These are phyloP conservation scores for Neurospora sp. DNA, from an alignment of 495 filamentous ascomycete species.

Conservation along the genomic window DNA sequence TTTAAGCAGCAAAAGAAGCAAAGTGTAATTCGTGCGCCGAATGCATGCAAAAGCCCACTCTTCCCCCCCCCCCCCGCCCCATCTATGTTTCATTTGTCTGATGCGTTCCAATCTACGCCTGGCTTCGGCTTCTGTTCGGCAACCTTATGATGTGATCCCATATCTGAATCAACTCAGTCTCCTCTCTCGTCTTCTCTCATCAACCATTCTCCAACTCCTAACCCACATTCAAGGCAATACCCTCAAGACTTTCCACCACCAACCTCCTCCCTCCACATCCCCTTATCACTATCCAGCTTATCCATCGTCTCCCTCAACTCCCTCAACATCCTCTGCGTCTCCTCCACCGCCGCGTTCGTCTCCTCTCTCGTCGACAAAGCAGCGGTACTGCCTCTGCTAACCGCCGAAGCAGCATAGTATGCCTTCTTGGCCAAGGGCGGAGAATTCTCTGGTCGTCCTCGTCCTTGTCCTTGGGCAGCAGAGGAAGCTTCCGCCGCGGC, in stretches of 20 bases:
- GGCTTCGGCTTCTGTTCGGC: not conserved
- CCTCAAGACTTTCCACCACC: not conserved
- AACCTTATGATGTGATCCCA: not conserved
- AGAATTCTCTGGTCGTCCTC: not conserved
- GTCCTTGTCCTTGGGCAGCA: not conserved
- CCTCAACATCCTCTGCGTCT: constrained; percentile 19
- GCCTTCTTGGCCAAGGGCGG: constrained; percentile 4
- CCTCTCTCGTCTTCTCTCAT: not conserved
- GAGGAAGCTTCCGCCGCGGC: not conserved
- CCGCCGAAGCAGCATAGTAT: not conserved
- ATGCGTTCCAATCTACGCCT: not conserved
- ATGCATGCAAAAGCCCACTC: not conserved
- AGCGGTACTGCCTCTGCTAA: not conserved
- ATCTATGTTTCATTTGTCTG: not conserved
- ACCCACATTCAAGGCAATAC: not conserved
- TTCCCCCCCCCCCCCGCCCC: not conserved
- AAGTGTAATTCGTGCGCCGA: not conserved
- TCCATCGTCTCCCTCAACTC: constrained; percentile 23
- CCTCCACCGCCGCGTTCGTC: constrained; percentile 15
- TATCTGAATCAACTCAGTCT: not conserved
- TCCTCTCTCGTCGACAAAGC: constrained; percentile 1
- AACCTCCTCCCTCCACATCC: constrained; percentile 6
- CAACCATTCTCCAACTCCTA: not conserved
- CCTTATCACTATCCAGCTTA: constrained; percentile 11
- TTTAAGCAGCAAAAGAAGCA: not conserved